Evolutionary conservation across 805 yeast species (phyloP).

Genomic region (Cyberlindnera euphorbiae): DNA sequence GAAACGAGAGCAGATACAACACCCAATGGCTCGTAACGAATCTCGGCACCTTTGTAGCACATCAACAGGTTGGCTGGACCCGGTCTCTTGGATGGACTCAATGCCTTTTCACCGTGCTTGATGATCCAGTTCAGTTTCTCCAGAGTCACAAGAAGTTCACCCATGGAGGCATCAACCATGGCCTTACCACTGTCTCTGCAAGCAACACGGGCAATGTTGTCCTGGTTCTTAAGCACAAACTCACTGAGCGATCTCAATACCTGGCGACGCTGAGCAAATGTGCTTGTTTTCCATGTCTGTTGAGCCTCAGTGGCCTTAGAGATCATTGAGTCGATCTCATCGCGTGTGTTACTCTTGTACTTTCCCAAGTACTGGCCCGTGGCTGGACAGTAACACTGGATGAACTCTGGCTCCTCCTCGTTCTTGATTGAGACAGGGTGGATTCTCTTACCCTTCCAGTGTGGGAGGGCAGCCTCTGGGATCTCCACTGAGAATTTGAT

Average conservation of each 20-base stretch:
- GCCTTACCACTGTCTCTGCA: slow-evolving; percentile 97
- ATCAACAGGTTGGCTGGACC: slow-evolving; percentile 84
- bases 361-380: slow-evolving; percentile 87
- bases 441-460: slow-evolving; percentile 86
- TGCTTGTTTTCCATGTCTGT: slow-evolving; percentile 33
- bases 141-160: slow-evolving; percentile 90
- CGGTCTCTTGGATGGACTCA: slow-evolving; percentile 63
- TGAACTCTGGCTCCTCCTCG: slow-evolving; percentile 57
- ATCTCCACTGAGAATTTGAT: slow-evolving; percentile 47
- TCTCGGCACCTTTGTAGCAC: slow-evolving; percentile 90
- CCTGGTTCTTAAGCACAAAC: slow-evolving; percentile 77
- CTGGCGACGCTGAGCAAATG: slow-evolving; percentile 61
- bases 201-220: slow-evolving; percentile 82
- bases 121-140: slow-evolving; percentile 91
- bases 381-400: slow-evolving; percentile 92
- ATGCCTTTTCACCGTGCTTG: slow-evolving; percentile 69
- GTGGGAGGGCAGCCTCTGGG: slow-evolving; percentile 78
- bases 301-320: slow-evolving; percentile 31
- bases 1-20: slow-evolving; percentile 87
- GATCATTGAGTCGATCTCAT: slow-evolving; percentile 68
- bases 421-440: slow-evolving; percentile 56
- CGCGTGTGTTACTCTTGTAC: slow-evolving; percentile 55
- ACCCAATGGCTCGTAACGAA: slow-evolving; percentile 85
- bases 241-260: slow-evolving; percentile 67
- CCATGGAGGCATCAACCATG: slow-evolving; percentile 92